Percentiles rank a stretch among this genome's conserved stretches.
Conservation (phyloP, 2,329 filamentous ascomycete species). For the Pyricularia sp. region DNA sequence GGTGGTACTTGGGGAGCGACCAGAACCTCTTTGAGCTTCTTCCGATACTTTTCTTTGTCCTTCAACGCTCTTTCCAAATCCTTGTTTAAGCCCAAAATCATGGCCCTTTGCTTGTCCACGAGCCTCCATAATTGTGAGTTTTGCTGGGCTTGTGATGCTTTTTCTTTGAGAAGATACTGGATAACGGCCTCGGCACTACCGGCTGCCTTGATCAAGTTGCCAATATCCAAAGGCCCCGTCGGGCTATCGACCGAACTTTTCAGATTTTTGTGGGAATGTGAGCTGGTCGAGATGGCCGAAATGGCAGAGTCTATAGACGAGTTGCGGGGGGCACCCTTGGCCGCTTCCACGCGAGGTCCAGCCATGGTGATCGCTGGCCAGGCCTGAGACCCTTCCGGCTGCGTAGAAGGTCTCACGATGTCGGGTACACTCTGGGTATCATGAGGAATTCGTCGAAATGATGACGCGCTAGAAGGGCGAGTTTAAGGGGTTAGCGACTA, state of each 20-base stretch:
- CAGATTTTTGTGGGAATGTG: slow-evolving; percentile 46
- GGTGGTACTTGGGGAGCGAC: slow-evolving; percentile 25
- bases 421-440: slow-evolving; percentile 36
- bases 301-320: slow-evolving; percentile 92
- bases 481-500: not conserved
- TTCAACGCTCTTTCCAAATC: slow-evolving; percentile 85
- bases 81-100: slow-evolving; percentile 90
- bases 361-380: slow-evolving; percentile 35
- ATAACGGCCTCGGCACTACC: slow-evolving; percentile 87
- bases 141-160: slow-evolving; percentile 78
- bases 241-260: slow-evolving; percentile 27
- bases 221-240: slow-evolving; percentile 64
- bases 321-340: slow-evolving; percentile 50
- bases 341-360: slow-evolving; percentile 30
- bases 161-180: slow-evolving; percentile 81
- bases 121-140: slow-evolving; percentile 91
- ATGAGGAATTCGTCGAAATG: slow-evolving; percentile 31
- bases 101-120: slow-evolving; percentile 89
- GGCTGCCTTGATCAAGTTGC: slow-evolving; percentile 68
- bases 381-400: slow-evolving; percentile 28
- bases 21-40: slow-evolving; percentile 73
- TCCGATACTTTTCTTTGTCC: slow-evolving; percentile 89
- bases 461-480: not conserved
- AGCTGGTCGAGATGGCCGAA: slow-evolving; percentile 60
- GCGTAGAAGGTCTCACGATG: slow-evolving; percentile 31